A percentile compares a stretch with the other conserved stretches of the same genome.
Conservation (phyloP, 179 eudicot species). For the Carnegiea gigantea region DNA sequence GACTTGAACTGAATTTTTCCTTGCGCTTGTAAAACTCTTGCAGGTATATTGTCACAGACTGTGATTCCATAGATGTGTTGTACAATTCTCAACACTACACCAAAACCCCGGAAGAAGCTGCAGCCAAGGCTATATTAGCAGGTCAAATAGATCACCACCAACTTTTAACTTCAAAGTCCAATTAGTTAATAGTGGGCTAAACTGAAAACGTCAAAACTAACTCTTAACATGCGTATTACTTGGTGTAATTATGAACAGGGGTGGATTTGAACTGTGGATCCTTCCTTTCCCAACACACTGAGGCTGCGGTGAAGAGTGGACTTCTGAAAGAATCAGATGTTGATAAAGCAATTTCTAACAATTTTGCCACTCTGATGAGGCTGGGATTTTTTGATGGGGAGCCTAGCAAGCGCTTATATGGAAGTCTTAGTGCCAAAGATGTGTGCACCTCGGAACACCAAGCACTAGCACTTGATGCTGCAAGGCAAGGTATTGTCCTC, state of each 20-base stretch:
- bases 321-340: slow-evolving; percentile 47
- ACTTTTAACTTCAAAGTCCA: background rate
- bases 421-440: slow-evolving; percentile 61
- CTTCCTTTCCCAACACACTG: slow-evolving; percentile 51
- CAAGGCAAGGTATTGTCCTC: slow-evolving; percentile 78
- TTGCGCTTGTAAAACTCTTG: background rate
- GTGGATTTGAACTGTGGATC: slow-evolving; percentile 74
- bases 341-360: slow-evolving; percentile 53
- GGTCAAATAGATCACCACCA: slow-evolving; percentile 23
- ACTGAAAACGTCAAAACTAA: background rate
- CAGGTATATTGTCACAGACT: slow-evolving; percentile 88
- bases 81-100: slow-evolving; percentile 61
- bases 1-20: no score
- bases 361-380: slow-evolving; percentile 65
- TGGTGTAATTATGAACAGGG: slow-evolving; percentile 34
- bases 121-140: slow-evolving; percentile 57
- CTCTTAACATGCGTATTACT: background rate
- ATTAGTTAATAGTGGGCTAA: no score
- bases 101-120: slow-evolving; percentile 74
- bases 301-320: slow-evolving; percentile 55
- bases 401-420: slow-evolving; percentile 46
- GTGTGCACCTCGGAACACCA: slow-evolving; percentile 63
- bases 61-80: slow-evolving; percentile 61
- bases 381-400: slow-evolving; percentile 74
- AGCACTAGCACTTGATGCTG: slow-evolving; percentile 74